Percentiles rank a stretch among this genome's conserved stretches.
Evolutionary conservation across 2,329 filamentous ascomycete species (phyloP).

Genomic region (Ascochyta pisi): DNA sequence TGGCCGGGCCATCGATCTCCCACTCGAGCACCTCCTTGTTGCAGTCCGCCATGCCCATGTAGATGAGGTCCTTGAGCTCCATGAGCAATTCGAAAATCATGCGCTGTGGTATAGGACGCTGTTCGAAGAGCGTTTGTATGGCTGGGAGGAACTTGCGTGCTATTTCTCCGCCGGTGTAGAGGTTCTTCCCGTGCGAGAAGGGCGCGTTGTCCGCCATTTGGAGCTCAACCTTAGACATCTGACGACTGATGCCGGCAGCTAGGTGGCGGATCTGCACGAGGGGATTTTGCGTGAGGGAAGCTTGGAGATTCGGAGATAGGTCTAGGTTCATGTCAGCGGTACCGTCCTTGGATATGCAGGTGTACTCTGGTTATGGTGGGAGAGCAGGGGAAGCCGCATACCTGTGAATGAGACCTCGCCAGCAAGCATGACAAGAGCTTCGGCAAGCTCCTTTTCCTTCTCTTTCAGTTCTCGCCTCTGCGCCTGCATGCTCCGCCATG

Average conservation of each 20-base stretch:
- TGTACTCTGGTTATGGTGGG: background rate
- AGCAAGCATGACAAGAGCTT: conserved; percentile 43
- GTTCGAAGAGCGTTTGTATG: conserved; percentile 42
- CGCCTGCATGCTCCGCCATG: conserved; percentile 47
- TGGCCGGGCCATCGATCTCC: conserved; percentile 34
- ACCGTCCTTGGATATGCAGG: background rate
- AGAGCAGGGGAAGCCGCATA: conserved; percentile 8
- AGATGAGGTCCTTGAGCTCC: conserved; percentile 44
- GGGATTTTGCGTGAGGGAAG: conserved; percentile 41
- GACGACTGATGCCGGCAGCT: conserved; percentile 42
- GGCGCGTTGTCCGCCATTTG: conserved; percentile 47
- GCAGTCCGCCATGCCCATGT: conserved; percentile 35
- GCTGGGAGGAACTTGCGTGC: conserved; percentile 41
- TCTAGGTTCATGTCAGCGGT: conserved; percentile 22
- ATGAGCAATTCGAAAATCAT: conserved; percentile 47
- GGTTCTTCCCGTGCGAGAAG: conserved; percentile 41
- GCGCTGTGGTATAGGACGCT: conserved; percentile 38
- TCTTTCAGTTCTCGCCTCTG: conserved; percentile 41
- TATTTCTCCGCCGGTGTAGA: conserved; percentile 44
- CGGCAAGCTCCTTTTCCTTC: conserved; percentile 45
- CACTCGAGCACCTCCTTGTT: conserved; percentile 39
- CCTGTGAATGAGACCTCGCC: conserved; percentile 45
- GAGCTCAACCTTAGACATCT: conserved; percentile 44
- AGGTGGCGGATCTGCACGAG: conserved; percentile 46
- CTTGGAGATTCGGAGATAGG: conserved; percentile 37